A percentile compares a stretch with the other conserved stretches of the same genome.
Conservation (phyloP, 306 rosid genomes). For the Medicago lupulina region DNA sequence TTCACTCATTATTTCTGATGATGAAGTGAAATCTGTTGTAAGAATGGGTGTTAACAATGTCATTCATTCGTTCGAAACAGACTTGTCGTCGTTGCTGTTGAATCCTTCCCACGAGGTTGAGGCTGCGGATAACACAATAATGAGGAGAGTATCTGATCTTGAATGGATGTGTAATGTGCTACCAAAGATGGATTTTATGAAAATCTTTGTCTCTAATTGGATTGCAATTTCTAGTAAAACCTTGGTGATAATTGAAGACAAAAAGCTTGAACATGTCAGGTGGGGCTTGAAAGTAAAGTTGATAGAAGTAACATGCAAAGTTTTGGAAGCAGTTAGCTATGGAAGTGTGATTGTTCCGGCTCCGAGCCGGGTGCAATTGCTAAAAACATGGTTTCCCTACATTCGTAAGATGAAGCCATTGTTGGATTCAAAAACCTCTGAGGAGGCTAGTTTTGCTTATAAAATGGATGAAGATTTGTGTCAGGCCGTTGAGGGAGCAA, state of each 20-base stretch:
- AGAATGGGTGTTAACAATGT: conserved; percentile 65
- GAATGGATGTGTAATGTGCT: conserved; percentile 91
- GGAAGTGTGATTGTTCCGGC: conserved; percentile 85
- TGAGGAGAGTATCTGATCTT: conserved; percentile 73
- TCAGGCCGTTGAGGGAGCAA: conserved; percentile 83
- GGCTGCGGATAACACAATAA: conserved; percentile 53
- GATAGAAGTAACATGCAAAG: conserved; percentile 82
- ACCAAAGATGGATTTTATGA: conserved; percentile 85
- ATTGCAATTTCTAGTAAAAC: conserved; percentile 60
- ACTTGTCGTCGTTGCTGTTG: conserved; percentile 62
- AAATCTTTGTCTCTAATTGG: conserved; percentile 83
- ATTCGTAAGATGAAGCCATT: conserved; percentile 83
- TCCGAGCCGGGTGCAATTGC: conserved; percentile 61
- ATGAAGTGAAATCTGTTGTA: conserved; percentile 71
- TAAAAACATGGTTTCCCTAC: conserved; percentile 85
- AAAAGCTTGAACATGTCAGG: conserved; percentile 70
- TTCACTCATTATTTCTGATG: conserved; percentile 59
- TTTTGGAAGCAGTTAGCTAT: conserved; percentile 93
- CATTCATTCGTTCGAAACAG: conserved; percentile 61
- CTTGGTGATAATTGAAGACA: conserved; percentile 61
- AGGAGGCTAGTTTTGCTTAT: conserved; percentile 60
- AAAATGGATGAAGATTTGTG: conserved; percentile 84
- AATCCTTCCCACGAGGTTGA: conserved; percentile 50
- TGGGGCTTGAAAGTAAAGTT: conserved; percentile 87
- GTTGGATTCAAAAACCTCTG: conserved; percentile 61